These are phyloP conservation scores for Termitomyces sp. DNA, from an alignment of 768 basidiomycete species.

Conservation along the genomic window DNA sequence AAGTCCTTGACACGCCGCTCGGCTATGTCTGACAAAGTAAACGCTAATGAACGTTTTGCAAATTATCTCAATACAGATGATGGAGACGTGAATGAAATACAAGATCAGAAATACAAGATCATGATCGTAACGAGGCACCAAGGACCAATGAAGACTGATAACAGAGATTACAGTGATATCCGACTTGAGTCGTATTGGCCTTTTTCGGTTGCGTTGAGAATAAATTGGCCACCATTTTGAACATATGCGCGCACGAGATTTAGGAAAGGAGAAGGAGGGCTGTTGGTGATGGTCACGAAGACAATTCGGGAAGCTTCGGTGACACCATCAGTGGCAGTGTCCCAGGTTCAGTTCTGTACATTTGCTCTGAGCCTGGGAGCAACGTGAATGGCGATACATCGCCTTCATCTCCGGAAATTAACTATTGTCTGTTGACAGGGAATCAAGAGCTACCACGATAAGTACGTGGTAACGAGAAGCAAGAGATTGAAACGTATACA, in stretches of 20 bases:
- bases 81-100: too few relatives aligned
- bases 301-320: background rate
- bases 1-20: background rate
- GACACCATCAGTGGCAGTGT: background rate
- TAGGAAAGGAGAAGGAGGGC: background rate
- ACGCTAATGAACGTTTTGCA: background rate
- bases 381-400: background rate
- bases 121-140: background rate
- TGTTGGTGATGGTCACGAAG: too few relatives aligned
- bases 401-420: background rate
- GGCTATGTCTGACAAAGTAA: background rate
- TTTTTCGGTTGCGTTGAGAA: background rate
- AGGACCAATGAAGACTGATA: background rate
- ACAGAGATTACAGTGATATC: background rate
- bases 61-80: too few relatives aligned
- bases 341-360: background rate
- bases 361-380: background rate
- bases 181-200: too few relatives aligned
- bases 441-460: background rate
- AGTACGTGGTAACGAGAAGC: background rate
- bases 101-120: background rate
- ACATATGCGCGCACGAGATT: background rate
- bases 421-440: background rate
- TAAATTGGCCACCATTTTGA: background rate
- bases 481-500: background rate